Evolutionary conservation across 805 yeast species (phyloP).

Genomic region (Citeromyces nyonsensis): DNA sequence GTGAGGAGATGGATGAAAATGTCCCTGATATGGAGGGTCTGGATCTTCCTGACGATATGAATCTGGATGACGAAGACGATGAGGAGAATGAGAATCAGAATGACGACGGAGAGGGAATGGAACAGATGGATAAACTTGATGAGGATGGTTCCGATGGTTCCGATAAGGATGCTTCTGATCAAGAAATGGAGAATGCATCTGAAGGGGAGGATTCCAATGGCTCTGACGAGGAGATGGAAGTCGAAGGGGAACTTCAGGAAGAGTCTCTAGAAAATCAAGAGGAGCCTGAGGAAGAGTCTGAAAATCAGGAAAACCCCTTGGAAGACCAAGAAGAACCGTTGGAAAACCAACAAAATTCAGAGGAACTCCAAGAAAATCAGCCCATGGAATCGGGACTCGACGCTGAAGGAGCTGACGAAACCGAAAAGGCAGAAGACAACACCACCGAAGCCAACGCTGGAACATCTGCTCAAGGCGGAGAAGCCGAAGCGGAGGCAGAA

Average conservation of each 20-base stretch:
- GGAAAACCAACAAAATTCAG: conserved; percentile 13
- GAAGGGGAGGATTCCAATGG: conserved; percentile 7
- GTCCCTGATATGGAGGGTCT: conserved; percentile 78
- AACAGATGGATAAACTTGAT: conserved; percentile 12
- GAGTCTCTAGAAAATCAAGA: conserved; percentile 5
- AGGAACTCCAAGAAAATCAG: conserved; percentile 15
- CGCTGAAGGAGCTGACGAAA: conserved; percentile 16
- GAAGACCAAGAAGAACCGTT: conserved; percentile 8
- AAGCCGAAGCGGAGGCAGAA: conserved; percentile 17
- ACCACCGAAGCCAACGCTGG: conserved; percentile 17
- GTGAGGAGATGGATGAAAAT: conserved; percentile 52
- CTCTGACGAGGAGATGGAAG: conserved; percentile 6
- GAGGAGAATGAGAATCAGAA: conserved; percentile 30
- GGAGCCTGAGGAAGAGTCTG: conserved; percentile 7
- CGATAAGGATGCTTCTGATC: conserved; percentile 10
- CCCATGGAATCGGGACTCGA: conserved; percentile 7
- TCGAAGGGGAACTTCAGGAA: conserved; percentile 7
- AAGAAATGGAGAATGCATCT: conserved; percentile 10
- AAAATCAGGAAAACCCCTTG: conserved; percentile 13
- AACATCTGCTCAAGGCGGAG: conserved; percentile 19
- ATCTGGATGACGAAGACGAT: conserved; percentile 70
- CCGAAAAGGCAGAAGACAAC: conserved; percentile 15
- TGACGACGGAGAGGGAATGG: too few relatives aligned
- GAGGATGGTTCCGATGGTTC: conserved; percentile 15
- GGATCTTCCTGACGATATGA: conserved; percentile 86